Percentiles rank a stretch among this genome's conserved stretches.
These are phyloP conservation scores for Parietichytrium sp. DNA, from an alignment of 108 stramenopile species.

Conservation along the genomic window DNA sequence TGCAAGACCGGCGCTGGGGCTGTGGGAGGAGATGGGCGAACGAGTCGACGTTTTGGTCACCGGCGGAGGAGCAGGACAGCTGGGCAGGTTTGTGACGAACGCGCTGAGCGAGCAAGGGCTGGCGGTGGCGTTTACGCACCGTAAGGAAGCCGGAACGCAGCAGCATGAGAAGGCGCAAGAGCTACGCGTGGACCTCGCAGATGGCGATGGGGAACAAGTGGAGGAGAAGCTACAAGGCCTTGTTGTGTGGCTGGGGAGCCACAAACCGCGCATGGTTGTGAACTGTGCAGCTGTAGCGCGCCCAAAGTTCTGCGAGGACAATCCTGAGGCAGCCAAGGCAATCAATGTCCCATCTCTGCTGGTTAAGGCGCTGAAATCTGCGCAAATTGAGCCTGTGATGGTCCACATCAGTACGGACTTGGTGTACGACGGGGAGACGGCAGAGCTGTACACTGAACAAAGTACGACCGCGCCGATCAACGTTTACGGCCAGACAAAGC, in stretches of 20 bases:
- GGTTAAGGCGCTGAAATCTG: background rate
- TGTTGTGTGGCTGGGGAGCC: background rate
- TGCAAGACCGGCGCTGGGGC: no score
- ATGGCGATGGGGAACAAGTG: no score
- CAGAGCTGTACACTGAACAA: background rate
- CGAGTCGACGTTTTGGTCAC: no score
- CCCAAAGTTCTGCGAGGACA: background rate
- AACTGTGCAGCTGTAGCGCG: slow-evolving; percentile 27
- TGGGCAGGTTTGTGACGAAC: no score
- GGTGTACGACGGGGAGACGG: background rate
- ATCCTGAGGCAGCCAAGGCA: background rate
- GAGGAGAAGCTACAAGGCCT: no score
- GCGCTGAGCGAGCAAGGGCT: no score
- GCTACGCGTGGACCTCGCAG: background rate
- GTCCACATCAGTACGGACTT: slow-evolving; percentile 8
- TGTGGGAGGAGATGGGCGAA: no score
- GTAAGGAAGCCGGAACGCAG: no score
- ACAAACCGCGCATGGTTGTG: background rate
- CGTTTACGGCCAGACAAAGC: slow-evolving; percentile 20
- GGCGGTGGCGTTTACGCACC: no score
- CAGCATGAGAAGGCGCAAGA: no score
- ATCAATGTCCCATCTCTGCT: slow-evolving; percentile 4
- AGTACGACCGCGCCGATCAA: background rate
- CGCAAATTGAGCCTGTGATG: background rate
- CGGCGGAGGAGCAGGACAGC: no score